Percentiles rank a stretch among this genome's conserved stretches.
Conservation (phyloP, 73 alveolate species). For the Paramecium tetraurelia region DNA sequence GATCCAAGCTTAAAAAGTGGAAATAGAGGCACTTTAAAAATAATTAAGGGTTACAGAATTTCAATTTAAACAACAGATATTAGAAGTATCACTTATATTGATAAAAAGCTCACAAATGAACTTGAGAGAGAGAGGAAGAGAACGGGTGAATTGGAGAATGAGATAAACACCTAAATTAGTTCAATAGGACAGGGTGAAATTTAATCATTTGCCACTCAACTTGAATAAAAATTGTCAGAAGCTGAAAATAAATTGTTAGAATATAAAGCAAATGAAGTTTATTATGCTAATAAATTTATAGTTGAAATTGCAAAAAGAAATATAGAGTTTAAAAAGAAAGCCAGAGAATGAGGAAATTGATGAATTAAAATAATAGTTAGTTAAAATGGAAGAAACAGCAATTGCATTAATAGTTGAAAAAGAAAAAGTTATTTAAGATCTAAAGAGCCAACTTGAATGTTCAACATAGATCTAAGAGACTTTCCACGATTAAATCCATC, state of each 20-base stretch:
- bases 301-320: conserved; percentile 2
- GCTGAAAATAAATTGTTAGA: conserved; percentile 4
- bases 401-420: conserved; percentile 5
- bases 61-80: background rate
- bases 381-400: conserved; percentile 43
- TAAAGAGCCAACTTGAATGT: background rate
- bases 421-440: background rate
- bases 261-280: conserved; percentile 2
- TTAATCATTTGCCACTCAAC: background rate
- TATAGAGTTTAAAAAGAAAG: background rate
- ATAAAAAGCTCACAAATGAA: background rate
- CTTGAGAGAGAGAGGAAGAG: conserved; percentile 3
- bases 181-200: background rate
- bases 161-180: background rate
- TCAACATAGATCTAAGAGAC: background rate
- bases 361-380: conserved; percentile 10
- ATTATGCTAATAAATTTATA: background rate
- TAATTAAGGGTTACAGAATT: background rate
- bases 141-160: background rate
- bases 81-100: background rate
- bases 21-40: conserved; percentile 4
- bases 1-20: conserved; percentile 14
- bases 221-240: background rate
- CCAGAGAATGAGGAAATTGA: conserved; percentile 11
- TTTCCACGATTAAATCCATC: background rate